Percentiles rank a stretch among this genome's conserved stretches.
Conservation (phyloP, 2,329 filamentous ascomycete genomes). For the Truncatella angustata region DNA sequence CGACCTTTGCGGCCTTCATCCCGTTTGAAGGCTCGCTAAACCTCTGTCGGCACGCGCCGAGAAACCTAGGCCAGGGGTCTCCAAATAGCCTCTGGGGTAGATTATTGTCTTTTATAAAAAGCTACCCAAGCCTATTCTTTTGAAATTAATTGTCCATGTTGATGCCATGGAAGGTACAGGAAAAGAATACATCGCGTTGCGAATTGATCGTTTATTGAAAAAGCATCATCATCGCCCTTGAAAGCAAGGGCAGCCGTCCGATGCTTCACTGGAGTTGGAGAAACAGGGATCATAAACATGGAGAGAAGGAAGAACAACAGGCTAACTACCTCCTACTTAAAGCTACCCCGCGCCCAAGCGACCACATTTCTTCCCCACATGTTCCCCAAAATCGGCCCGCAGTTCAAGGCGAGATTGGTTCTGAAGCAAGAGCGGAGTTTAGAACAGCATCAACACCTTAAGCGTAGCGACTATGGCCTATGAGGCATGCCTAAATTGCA, state of each 20-base stretch:
- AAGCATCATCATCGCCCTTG: too few relatives aligned
- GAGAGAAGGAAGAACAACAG: neutral
- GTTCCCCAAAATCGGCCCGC: conserved; percentile 11
- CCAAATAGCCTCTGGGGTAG: neutral
- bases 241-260: too few relatives aligned
- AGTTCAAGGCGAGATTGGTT: neutral
- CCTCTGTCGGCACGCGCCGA: neutral
- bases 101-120: neutral
- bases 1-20: neutral
- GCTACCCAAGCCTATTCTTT: too few relatives aligned
- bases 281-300: neutral
- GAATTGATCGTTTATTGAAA: too few relatives aligned
- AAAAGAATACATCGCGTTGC: too few relatives aligned
- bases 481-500: neutral
- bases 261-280: too few relatives aligned
- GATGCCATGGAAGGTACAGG: too few relatives aligned
- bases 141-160: too few relatives aligned
- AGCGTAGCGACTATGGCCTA: conserved; percentile 5
- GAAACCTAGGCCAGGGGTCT: neutral
- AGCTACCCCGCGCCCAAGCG: neutral
- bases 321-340: too few relatives aligned
- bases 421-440: neutral
- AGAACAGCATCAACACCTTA: neutral
- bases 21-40: conserved; percentile 3
- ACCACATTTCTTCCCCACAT: neutral